Evolutionary conservation across 345 rosid genomes (phyloP).

Genomic region (Populus ilicifolia): DNA sequence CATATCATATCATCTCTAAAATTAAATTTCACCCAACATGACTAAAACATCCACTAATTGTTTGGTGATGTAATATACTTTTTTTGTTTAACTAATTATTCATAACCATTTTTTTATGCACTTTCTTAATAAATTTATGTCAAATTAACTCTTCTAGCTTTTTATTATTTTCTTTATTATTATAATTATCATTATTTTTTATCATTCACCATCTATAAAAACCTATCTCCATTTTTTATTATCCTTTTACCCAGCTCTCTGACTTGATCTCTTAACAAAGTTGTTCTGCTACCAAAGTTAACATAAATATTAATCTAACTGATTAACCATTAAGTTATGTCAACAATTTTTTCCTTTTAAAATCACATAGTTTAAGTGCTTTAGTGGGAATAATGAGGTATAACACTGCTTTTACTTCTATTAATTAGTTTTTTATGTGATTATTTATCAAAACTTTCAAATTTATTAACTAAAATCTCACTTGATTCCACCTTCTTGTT

Average conservation of each 20-base stretch:
- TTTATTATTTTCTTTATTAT: conserved; percentile 5
- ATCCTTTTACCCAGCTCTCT: conserved; percentile 24
- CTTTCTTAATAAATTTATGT: conserved; percentile 3
- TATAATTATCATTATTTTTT: conserved; percentile 1
- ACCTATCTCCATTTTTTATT: not conserved
- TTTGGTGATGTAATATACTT: conserved; percentile 10
- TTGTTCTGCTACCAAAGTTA: conserved; percentile 35
- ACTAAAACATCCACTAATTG: conserved; percentile 23
- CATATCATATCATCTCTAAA: conserved; percentile 15
- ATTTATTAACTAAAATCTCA: conserved; percentile 26
- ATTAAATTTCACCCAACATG: conserved; percentile 38
- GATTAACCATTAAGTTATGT: conserved; percentile 27
- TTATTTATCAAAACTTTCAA: conserved; percentile 16
- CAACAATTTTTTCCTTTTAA: conserved; percentile 7
- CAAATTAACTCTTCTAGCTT: conserved; percentile 13
- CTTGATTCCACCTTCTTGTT: conserved; percentile 19
- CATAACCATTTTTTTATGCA: conserved; percentile 16
- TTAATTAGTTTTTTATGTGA: conserved; percentile 15
- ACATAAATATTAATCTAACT: conserved; percentile 21
- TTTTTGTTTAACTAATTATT: conserved; percentile 26
- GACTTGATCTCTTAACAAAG: conserved; percentile 25
- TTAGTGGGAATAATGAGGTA: conserved; percentile 20
- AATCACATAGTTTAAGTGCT: conserved; percentile 13
- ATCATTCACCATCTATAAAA: conserved; percentile 24
- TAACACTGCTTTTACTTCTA: conserved; percentile 13